Evolutionary conservation across 1,284 basidiomycete species (phyloP).

Genomic region (Leccinum pachyderme): DNA sequence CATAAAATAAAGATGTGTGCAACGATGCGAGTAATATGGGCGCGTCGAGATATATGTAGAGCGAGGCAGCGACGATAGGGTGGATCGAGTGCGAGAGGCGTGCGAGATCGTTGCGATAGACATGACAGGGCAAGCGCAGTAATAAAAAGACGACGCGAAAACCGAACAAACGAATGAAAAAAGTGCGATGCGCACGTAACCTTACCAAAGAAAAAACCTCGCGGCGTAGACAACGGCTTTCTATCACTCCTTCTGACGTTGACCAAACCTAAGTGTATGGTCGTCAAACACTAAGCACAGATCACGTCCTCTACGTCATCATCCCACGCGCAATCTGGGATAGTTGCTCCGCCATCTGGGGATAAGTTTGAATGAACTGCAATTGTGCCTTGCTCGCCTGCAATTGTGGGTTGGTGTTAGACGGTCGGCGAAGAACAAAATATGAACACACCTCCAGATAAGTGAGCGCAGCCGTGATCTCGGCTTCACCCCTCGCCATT

Average conservation of each 20-base stretch:
- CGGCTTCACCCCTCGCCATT: conserved; percentile 88
- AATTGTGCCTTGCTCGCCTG: conserved; percentile 80
- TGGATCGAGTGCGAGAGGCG: background rate
- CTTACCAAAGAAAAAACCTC: too few species aligned
- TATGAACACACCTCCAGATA: conserved; percentile 67
- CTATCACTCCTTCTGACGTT: background rate
- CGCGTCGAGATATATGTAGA: background rate
- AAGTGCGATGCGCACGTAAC: conserved; percentile 1
- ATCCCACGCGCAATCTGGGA: conserved; percentile 49
- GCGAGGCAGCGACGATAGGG: background rate
- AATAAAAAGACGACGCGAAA: background rate
- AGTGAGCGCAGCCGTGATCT: conserved; percentile 86
- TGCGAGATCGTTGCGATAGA: background rate
- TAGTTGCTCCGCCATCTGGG: conserved; percentile 72
- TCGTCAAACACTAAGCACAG: conserved; percentile 1
- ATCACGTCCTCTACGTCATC: conserved; percentile 23
- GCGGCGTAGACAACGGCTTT: background rate
- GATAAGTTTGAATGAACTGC: conserved; percentile 81
- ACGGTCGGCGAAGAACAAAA: conserved; percentile 1
- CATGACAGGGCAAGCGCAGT: background rate
- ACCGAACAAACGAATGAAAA: background rate
- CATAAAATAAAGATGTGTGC: background rate
- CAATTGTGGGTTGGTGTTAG: background rate
- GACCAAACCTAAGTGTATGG: conserved; percentile 12
- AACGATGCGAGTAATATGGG: background rate